phyloP scores from a whole-genome alignment of 176 grass and related monocot genomes.

The Aegilops bicornis region DNA sequence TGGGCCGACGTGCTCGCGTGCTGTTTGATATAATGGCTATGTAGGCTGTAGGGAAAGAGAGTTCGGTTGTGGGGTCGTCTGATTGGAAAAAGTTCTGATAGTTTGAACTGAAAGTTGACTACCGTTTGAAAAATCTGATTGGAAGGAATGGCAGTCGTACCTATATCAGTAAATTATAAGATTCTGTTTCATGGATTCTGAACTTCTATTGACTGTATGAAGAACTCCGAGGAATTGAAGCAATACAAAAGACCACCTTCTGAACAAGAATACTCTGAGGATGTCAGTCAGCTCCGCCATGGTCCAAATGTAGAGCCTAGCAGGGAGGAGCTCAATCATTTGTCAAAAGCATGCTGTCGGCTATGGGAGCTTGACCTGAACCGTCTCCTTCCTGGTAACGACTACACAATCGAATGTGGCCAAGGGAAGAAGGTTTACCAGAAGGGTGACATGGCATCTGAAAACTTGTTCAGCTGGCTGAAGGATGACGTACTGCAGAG shows the following conservation, averaged over 20 bases:
- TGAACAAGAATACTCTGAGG: constrained; percentile 80
- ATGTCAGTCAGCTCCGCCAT: constrained; percentile 41
- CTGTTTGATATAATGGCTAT: background rate
- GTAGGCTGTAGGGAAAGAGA: background rate
- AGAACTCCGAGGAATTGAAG: constrained; percentile 75
- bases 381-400: constrained; percentile 69
- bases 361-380: constrained; percentile 89
- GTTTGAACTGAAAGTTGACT: background rate
- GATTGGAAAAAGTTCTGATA: background rate
- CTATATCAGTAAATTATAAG: background rate
- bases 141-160: background rate
- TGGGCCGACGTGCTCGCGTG: constrained; percentile 50
- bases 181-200: constrained; percentile 15
- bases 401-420: constrained; percentile 76
- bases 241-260: constrained; percentile 61
- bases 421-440: constrained; percentile 95
- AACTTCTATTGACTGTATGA: constrained; percentile 2
- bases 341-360: constrained; percentile 64
- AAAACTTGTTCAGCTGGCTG: constrained; percentile 71
- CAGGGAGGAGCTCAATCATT: constrained; percentile 70
- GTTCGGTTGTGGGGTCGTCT: background rate
- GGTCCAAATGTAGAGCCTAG: constrained; percentile 62
- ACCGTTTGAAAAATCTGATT: background rate
- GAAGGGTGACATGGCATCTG: constrained; percentile 77
- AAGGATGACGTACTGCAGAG: constrained; percentile 49